These are phyloP conservation scores for Pythium utonaiense DNA, from an alignment of 352 stramenopile species.

Conservation along the genomic window DNA sequence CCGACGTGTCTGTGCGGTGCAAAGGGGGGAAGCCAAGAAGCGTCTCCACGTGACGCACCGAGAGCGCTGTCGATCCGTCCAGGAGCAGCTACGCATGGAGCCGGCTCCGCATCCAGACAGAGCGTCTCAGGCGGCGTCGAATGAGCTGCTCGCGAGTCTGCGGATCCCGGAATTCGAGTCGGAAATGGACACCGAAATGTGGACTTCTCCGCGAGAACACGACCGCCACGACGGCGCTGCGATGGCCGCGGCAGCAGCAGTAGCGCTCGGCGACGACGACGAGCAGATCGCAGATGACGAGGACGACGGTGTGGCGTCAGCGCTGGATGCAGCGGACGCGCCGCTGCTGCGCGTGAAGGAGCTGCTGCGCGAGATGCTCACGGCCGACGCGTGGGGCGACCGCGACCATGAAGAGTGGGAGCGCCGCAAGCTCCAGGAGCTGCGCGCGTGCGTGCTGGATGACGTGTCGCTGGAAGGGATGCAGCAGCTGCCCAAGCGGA, in stretches of 20 bases:
- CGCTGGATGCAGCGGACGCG: not conserved
- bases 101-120: slow-evolving; percentile 10
- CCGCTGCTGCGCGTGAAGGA: slow-evolving; percentile 28
- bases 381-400: slow-evolving; percentile 42
- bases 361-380: slow-evolving; percentile 59
- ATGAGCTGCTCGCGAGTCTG: slow-evolving; percentile 8
- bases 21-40: not conserved
- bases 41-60: not conserved
- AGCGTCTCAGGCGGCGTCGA: slow-evolving; percentile 3
- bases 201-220: slow-evolving; percentile 5
- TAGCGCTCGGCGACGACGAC: not conserved
- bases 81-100: slow-evolving; percentile 13
- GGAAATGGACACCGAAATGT: slow-evolving; percentile 29
- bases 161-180: slow-evolving; percentile 3
- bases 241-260: not conserved
- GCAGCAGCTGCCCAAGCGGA: slow-evolving; percentile 61
- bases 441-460: slow-evolving; percentile 61
- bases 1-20: slow-evolving; percentile 19
- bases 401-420: slow-evolving; percentile 53
- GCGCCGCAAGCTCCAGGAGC: slow-evolving; percentile 36
- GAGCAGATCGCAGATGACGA: not conserved
- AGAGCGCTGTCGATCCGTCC: not conserved
- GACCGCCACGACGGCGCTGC: not conserved
- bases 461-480: slow-evolving; percentile 52
- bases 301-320: not conserved